Percentiles rank a stretch among this genome's conserved stretches.
Evolutionary conservation across 1,284 basidiomycete genomes (phyloP).

Genomic region (Ceratobasidium sp.): DNA sequence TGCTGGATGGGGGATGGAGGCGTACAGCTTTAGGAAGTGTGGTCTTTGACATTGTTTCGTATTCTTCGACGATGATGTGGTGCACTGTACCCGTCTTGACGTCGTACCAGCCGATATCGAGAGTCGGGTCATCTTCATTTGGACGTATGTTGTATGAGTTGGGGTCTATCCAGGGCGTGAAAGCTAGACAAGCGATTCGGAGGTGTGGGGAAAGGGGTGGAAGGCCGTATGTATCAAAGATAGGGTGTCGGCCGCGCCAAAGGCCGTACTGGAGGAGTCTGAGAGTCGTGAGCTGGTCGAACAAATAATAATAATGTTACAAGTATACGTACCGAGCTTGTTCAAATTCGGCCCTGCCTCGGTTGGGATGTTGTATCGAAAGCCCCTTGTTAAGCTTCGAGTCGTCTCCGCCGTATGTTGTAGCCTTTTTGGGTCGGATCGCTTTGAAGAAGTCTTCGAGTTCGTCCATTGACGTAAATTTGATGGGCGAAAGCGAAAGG

Average conservation of each 20-base stretch:
- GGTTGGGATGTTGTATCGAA: background rate
- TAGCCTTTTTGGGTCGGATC: constrained; percentile 4
- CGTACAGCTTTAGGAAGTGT: constrained; percentile 31
- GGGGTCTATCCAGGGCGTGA: constrained; percentile 32
- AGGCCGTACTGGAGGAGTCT: background rate
- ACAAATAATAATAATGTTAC: background rate
- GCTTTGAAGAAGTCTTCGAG: background rate
- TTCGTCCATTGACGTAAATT: background rate
- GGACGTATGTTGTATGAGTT: background rate
- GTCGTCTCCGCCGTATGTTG: background rate
- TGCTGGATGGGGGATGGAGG: background rate
- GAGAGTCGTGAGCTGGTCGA: background rate
- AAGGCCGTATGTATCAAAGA: constrained; percentile 4
- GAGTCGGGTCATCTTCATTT: constrained; percentile 8
- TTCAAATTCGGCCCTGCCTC: constrained; percentile 19
- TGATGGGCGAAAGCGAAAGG: constrained; percentile 23
- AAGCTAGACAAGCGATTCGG: constrained; percentile 20
- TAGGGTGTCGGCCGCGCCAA: background rate
- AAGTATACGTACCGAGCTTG: constrained; percentile 24
- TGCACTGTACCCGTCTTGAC: background rate
- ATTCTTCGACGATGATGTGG: constrained; percentile 27
- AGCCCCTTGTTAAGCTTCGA: constrained; percentile 24
- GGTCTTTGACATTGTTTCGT: background rate
- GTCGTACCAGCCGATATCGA: constrained; percentile 36
- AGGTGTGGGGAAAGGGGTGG: background rate